phyloP scores from a whole-genome alignment of 2,329 filamentous ascomycete species.

The Pestalotiopsis sp. region DNA sequence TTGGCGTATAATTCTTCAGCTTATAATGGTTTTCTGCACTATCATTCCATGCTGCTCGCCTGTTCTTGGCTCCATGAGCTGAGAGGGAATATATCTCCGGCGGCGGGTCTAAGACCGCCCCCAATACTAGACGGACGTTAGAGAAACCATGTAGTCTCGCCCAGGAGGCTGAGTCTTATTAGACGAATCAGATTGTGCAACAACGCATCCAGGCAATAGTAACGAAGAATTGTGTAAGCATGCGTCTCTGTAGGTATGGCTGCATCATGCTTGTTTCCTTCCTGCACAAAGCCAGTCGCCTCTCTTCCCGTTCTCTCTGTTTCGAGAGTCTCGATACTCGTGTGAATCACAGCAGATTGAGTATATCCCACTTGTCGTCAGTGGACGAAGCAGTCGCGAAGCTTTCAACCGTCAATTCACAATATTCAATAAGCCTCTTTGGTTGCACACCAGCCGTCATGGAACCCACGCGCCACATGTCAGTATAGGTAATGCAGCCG shows the following conservation, averaged over 20 bases:
- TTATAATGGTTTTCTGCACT: background rate
- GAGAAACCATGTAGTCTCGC: background rate
- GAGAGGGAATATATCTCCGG: background rate
- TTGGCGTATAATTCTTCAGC: background rate
- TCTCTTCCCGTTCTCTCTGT: background rate
- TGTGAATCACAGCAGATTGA: background rate
- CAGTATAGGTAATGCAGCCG: background rate
- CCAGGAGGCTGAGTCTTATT: background rate
- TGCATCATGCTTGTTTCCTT: background rate
- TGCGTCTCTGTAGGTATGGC: background rate
- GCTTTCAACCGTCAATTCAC: background rate
- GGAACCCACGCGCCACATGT: background rate
- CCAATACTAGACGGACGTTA: background rate
- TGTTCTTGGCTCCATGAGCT: background rate
- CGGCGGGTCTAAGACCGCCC: background rate
- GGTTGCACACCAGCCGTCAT: background rate
- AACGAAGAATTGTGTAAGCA: background rate
- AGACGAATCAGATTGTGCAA: conserved; percentile 1
- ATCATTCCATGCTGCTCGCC: background rate
- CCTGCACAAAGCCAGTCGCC: background rate
- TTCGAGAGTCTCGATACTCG: background rate
- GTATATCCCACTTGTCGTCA: background rate
- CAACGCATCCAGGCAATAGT: background rate
- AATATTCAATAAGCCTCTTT: background rate
- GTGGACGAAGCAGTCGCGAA: background rate